phyloP scores from a whole-genome alignment of 129 eudicot genomes.

The Chrysanthemum makinoi region DNA sequence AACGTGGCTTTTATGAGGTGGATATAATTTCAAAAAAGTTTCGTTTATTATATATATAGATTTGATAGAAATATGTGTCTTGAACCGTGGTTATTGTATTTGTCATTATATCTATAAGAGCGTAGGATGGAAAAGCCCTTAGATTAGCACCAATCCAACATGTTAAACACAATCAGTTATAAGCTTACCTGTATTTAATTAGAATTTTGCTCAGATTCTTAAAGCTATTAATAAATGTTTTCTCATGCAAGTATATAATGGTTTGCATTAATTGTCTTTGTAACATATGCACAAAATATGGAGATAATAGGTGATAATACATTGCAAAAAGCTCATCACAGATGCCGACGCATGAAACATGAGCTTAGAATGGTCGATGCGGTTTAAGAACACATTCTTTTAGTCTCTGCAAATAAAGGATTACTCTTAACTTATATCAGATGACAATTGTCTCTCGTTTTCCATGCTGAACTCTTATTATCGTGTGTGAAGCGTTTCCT shows the following conservation, averaged over 20 bases:
- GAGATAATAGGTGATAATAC: constrained; percentile 78
- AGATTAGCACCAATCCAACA: neutral
- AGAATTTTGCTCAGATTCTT: neutral
- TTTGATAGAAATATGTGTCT: no score
- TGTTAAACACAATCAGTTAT: neutral
- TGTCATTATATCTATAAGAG: no score
- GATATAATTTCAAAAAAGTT: no score
- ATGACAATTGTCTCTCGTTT: constrained; percentile 7
- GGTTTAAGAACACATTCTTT: constrained; percentile 17
- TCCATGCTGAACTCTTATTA: constrained; percentile 2
- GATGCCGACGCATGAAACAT: constrained; percentile 85
- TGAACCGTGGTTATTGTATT: no score
- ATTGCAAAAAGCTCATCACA: constrained; percentile 82
- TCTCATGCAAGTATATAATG: constrained; percentile 6
- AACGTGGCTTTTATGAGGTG: no score
- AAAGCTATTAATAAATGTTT: constrained; percentile 4
- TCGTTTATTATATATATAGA: no score
- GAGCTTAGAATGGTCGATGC: constrained; percentile 76
- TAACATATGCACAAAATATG: constrained; percentile 43
- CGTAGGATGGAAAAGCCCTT: no score
- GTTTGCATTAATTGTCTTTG: constrained; percentile 10
- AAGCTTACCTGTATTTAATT: neutral
- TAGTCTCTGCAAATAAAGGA: constrained; percentile 14
- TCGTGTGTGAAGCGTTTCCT: neutral
- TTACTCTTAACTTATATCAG: neutral